Evolutionary conservation across 441 rosid species (phyloP).

Genomic region (Hura crepitans): DNA sequence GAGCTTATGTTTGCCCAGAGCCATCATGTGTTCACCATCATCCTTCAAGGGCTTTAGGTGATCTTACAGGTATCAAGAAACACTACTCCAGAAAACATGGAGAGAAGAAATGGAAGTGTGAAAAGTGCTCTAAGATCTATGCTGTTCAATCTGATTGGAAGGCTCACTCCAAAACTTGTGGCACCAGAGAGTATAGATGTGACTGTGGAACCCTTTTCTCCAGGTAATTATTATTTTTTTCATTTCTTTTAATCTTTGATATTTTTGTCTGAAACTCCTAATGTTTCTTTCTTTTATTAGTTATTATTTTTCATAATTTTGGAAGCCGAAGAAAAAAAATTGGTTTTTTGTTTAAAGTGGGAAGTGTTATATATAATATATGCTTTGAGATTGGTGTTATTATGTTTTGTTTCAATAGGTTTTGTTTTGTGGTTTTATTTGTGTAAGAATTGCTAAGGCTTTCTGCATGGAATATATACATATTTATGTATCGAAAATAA

Average conservation of each 20-base stretch:
- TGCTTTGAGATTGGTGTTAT: slow-evolving; percentile 21
- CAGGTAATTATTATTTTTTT: slow-evolving; percentile 37
- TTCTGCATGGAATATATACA: slow-evolving; percentile 32
- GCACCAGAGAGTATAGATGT: slow-evolving; percentile 79
- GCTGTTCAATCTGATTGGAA: slow-evolving; percentile 82
- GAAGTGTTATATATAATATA: slow-evolving; percentile 25
- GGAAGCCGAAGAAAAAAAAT: slow-evolving; percentile 20
- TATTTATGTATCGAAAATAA: slow-evolving; percentile 35
- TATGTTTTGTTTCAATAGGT: slow-evolving; percentile 20
- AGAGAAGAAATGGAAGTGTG: slow-evolving; percentile 75
- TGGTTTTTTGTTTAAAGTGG: slow-evolving; percentile 25
- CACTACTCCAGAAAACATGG: slow-evolving; percentile 72
- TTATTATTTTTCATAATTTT: slow-evolving; percentile 19
- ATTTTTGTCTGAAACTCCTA: slow-evolving; percentile 20
- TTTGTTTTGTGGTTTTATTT: slow-evolving; percentile 23
- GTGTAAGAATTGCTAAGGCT: slow-evolving; percentile 17
- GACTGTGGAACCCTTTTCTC: slow-evolving; percentile 92
- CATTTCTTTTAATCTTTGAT: slow-evolving; percentile 13
- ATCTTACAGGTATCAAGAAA: slow-evolving; percentile 73
- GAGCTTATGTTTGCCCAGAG: slow-evolving; percentile 67
- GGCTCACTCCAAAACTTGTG: slow-evolving; percentile 74
- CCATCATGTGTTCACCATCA: slow-evolving; percentile 60
- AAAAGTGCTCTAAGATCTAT: slow-evolving; percentile 62
- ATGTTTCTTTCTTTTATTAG: slow-evolving; percentile 12
- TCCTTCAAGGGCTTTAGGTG: slow-evolving; percentile 71